Base-by-base conservation (phyloP, 192 early-diverging fungal genomes). In the Rhizophagus prolifer region DNA sequence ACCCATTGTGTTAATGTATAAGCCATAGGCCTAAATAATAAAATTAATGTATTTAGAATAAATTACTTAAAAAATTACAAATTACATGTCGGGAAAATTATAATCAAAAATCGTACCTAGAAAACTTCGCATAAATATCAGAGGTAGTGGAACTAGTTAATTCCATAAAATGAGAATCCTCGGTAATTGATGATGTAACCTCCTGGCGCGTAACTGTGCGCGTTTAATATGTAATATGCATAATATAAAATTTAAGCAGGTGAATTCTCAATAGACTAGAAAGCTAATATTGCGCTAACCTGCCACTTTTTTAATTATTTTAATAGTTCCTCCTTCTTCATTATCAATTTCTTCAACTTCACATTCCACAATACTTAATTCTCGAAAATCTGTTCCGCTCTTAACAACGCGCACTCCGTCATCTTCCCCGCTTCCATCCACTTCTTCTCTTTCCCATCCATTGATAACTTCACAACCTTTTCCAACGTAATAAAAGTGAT, bases 351-450 rank as follows among this genome's bases (percentile, higher is more conserved):
- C 70, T 46, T 78, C 82, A 46, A 75, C 26, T 36, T 78, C 58
- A 58, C 88, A 47, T 9, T 83, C 75, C 4, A 90, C 60, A 36
- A 86, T 82, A 74, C 85, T 86, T 12, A 91, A 81, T 74, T 90
- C 89, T 63, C 90, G 84, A 71, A 91, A 91, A 73, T 91, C 90
- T 0, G 90, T 90, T 44, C 90, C 89, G 74, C 89, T 90, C 70
- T 90, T 91, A n/a, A 91, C 81, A 2, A 91, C 79, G 28, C 84
- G 79, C n/a, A 86, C 66, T 38, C 86, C 84, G 14, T 50, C 21
- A 14, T 76, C 58, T 58, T 81, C 64, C 44, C 77, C 59, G 28
- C 34, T 68, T 44, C 81, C 77, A 75, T 84, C 87, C 7, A 79
- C 80, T 23, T 78, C 46, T 25, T 86, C 76, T 54, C 85, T 65